Evolutionary conservation across 805 yeast species (phyloP), one percentile per base, ranked within the genome.

Genomic region (Pichia cabralensis): DNA sequence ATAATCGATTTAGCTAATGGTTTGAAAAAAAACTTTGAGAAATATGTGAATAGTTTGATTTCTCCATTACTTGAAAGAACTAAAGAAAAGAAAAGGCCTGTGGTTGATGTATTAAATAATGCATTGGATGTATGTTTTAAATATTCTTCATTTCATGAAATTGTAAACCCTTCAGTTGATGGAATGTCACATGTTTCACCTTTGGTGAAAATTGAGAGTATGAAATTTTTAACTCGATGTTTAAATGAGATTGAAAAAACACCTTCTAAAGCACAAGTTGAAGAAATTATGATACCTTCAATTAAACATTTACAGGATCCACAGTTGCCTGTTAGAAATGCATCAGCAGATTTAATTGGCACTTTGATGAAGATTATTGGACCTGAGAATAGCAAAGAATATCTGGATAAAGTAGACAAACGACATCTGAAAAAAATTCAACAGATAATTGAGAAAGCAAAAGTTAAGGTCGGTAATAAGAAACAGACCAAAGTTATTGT

Each of bases 81-180:
- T 11, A 88, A 85, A 50, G 98, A 92, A 53, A 86, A 82, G 62
- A 89, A 89, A 49, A 77, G 71, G 18, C 62, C 78, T 3, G 92
- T 85, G 0, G 62, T 80, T 2, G 86, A 78, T 17, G 80, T 92
- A 0, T 61, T 89, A n/a, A 62, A 65, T 14, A 58, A 54, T 18
- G 78, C 89, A 1, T 61, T 88, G 34, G 81, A 78, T 53, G 70
- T 80, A 0, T 65, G 81, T 4, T 80, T 76, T 44, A 49, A 48
- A 22, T 60, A 60, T 40, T 62, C 77, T 9, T 65, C 74, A 0
- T 60, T 72, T 16, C 48, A 64, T 25, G 80, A 73, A 24, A 58
- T 82, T 16, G 54, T 81, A 26, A 82, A 77, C 15, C 78, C 74
- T 3, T 61, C 76, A 0, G 42, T 81, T 8, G 66, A 60, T 17